phyloP scores from a whole-genome alignment of 768 basidiomycete species.

The Termitomyces sp. region DNA sequence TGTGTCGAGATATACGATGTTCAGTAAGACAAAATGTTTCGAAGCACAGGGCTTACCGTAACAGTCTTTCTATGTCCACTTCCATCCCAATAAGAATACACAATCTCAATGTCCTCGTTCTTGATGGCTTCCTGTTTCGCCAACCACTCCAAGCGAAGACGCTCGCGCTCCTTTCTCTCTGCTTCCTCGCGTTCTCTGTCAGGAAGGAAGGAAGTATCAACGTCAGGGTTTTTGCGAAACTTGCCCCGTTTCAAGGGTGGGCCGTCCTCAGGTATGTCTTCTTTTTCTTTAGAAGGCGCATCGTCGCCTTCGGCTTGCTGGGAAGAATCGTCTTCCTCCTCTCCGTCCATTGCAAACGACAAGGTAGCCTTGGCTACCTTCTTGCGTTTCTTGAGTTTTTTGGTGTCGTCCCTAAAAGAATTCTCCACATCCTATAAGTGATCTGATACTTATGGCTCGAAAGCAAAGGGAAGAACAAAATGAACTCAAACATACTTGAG shows the following conservation, averaged over 20 bases:
- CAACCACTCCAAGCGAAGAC: slow-evolving; percentile 89
- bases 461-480: slow-evolving; percentile 12
- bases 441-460: slow-evolving; percentile 28
- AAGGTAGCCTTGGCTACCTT: slow-evolving; percentile 83
- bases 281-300: slow-evolving; percentile 27
- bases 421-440: slow-evolving; percentile 77
- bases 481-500: slow-evolving; percentile 66
- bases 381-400: slow-evolving; percentile 88
- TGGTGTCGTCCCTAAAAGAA: slow-evolving; percentile 82
- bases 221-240: slow-evolving; percentile 91
- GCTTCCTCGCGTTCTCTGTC: slow-evolving; percentile 96
- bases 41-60: slow-evolving; percentile 44
- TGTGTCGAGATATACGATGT: slow-evolving; percentile 24
- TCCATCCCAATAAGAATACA: slow-evolving; percentile 98
- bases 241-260: slow-evolving; percentile 65
- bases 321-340: slow-evolving; percentile 43
- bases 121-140: slow-evolving; percentile 58
- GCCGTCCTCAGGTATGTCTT: slow-evolving; percentile 36
- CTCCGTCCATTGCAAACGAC: slow-evolving; percentile 89
- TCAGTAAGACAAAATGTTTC: background rate
- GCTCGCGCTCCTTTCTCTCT: slow-evolving; percentile 84
- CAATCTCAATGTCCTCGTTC: slow-evolving; percentile 78
- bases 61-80: slow-evolving; percentile 94
- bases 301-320: slow-evolving; percentile 23
- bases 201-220: slow-evolving; percentile 97